Percentiles rank a stretch among this genome's conserved stretches.
These are phyloP conservation scores for Papiliotrema fonsecae DNA, from an alignment of 1,284 basidiomycete genomes.

Conservation along the genomic window DNA sequence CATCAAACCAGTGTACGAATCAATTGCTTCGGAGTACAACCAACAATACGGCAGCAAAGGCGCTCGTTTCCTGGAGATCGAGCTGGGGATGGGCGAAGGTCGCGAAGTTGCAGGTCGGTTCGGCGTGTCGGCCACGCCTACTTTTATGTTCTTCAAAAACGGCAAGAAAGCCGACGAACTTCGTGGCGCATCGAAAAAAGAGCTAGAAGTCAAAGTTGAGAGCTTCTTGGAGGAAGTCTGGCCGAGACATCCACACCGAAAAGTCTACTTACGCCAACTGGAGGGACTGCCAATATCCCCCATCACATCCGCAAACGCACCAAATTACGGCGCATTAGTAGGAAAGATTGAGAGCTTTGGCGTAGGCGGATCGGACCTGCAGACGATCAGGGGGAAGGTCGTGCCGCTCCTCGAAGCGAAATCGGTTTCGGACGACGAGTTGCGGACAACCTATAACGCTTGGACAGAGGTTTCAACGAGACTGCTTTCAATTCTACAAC, in stretches of 20 bases:
- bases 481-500: slow-evolving; percentile 54
- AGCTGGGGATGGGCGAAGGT: slow-evolving; percentile 65
- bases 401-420: slow-evolving; percentile 64
- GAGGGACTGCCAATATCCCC: slow-evolving; percentile 65
- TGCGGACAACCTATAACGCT: slow-evolving; percentile 27
- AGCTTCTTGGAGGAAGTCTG: slow-evolving; percentile 51
- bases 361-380: slow-evolving; percentile 48
- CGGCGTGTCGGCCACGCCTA: slow-evolving; percentile 72
- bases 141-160: slow-evolving; percentile 75
- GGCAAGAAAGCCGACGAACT: slow-evolving; percentile 72
- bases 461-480: slow-evolving; percentile 55
- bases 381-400: slow-evolving; percentile 53
- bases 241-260: slow-evolving; percentile 62
- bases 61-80: slow-evolving; percentile 69
- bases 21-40: slow-evolving; percentile 28
- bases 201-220: slow-evolving; percentile 35
- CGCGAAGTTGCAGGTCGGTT: slow-evolving; percentile 59
- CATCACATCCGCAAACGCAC: slow-evolving; percentile 68
- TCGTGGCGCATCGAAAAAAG: slow-evolving; percentile 57
- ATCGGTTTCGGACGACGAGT: slow-evolving; percentile 39
- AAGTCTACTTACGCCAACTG: slow-evolving; percentile 59
- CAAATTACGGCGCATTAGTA: slow-evolving; percentile 61
- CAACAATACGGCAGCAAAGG: slow-evolving; percentile 32
- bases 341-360: slow-evolving; percentile 64
- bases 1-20: slow-evolving; percentile 61